phyloP scores from a whole-genome alignment of 2,329 filamentous ascomycete genomes.

The Bipolaris gigantea region DNA sequence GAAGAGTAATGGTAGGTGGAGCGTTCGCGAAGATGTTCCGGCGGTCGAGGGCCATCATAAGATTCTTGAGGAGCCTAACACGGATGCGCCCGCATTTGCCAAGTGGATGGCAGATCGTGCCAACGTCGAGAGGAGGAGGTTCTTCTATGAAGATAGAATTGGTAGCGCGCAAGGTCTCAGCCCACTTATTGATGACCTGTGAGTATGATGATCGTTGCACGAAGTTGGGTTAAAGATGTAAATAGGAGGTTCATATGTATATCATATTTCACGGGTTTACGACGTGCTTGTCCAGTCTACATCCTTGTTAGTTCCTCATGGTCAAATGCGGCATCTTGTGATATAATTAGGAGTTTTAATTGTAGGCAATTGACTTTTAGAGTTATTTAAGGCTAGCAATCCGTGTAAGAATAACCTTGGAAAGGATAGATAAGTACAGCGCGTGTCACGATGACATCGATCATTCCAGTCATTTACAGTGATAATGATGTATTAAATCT shows the following conservation, averaged over 20 bases:
- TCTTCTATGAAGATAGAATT: conserved; percentile 49
- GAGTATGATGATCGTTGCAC: not conserved
- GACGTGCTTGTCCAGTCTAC: too few species aligned
- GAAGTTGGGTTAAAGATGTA: not conserved
- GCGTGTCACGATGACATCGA: too few species aligned
- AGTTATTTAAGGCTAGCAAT: too few species aligned
- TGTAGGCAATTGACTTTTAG: too few species aligned
- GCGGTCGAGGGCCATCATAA: conserved; percentile 32
- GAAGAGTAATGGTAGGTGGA: conserved; percentile 38
- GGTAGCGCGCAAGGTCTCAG: conserved; percentile 50
- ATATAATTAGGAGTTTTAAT: too few species aligned
- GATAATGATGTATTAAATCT: too few species aligned
- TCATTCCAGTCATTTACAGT: too few species aligned
- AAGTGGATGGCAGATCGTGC: conserved; percentile 50
- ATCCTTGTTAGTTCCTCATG: too few species aligned
- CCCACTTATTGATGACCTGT: conserved; percentile 37
- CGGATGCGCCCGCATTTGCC: conserved; percentile 46
- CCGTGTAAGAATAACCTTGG: too few species aligned
- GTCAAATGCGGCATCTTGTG: too few species aligned
- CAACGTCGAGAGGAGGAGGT: conserved; percentile 47
- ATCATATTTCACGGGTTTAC: too few species aligned
- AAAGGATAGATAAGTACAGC: too few species aligned
- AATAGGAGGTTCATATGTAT: not conserved
- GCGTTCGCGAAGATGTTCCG: conserved; percentile 39
- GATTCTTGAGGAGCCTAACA: conserved; percentile 38